phyloP scores from a whole-genome alignment of 495 filamentous ascomycete genomes.

The Neurospora sp. region DNA sequence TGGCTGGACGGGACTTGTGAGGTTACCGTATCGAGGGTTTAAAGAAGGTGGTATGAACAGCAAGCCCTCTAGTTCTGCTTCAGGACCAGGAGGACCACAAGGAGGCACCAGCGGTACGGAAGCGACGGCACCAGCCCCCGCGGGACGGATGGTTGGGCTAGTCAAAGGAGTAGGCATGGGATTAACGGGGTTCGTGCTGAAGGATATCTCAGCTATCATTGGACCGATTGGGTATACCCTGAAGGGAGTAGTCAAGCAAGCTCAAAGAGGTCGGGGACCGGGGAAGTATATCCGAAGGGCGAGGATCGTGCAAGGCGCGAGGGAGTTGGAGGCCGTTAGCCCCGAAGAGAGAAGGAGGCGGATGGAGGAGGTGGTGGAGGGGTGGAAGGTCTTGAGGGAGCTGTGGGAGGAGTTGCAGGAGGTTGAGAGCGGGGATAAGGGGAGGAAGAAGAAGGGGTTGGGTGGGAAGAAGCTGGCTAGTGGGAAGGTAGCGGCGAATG shows the following conservation, averaged over 20 bases:
- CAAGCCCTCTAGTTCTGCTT: not conserved
- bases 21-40: slow-evolving; percentile 50
- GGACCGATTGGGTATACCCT: slow-evolving; percentile 56
- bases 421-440: slow-evolving; percentile 23
- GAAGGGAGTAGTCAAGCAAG: slow-evolving; percentile 52
- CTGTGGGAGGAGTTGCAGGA: slow-evolving; percentile 30
- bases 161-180: slow-evolving; percentile 65
- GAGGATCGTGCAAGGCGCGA: slow-evolving; percentile 36
- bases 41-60: not conserved
- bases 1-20: slow-evolving; percentile 59
- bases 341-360: slow-evolving; percentile 17
- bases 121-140: slow-evolving; percentile 24
- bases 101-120: not conserved
- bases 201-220: slow-evolving; percentile 52
- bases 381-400: slow-evolving; percentile 32
- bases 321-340: slow-evolving; percentile 22
- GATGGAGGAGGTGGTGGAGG: slow-evolving; percentile 3
- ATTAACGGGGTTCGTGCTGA: slow-evolving; percentile 60
- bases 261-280: slow-evolving; percentile 36
- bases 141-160: slow-evolving; percentile 47
- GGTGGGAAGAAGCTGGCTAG: not conserved
- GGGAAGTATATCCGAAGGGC: slow-evolving; percentile 37
- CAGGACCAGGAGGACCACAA: not conserved
- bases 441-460: slow-evolving; percentile 6
- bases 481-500: not conserved